A percentile compares a stretch with the other conserved stretches of the same genome.
These are phyloP conservation scores for Elongisporangium undulatum DNA, from an alignment of 352 stramenopile species.

Conservation along the genomic window DNA sequence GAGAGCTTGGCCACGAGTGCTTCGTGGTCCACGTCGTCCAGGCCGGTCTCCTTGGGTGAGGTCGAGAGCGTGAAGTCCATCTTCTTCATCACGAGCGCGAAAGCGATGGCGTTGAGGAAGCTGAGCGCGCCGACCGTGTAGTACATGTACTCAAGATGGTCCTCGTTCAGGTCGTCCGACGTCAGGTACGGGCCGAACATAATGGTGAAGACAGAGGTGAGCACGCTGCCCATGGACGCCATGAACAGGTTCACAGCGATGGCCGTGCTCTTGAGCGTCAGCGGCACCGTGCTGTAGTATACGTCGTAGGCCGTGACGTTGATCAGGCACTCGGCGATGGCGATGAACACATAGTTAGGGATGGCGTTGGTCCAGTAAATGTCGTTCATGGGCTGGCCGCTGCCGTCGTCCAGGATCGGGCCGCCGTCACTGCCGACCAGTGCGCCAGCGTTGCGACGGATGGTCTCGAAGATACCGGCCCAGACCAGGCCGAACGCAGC, in stretches of 20 bases:
- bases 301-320: constrained; percentile 61
- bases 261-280: constrained; percentile 44
- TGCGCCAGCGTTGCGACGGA: constrained; percentile 29
- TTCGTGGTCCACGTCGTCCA: neutral
- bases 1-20: neutral
- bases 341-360: constrained; percentile 57
- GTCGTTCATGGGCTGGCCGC: constrained; percentile 48
- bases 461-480: constrained; percentile 32
- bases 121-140: constrained; percentile 43
- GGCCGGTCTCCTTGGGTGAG: constrained; percentile 6
- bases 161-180: constrained; percentile 44
- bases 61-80: constrained; percentile 47
- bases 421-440: constrained; percentile 21
- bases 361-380: constrained; percentile 46
- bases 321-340: constrained; percentile 50
- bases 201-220: constrained; percentile 44
- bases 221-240: constrained; percentile 38
- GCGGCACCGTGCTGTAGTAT: constrained; percentile 52
- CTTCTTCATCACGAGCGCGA: constrained; percentile 37
- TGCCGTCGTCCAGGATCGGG: constrained; percentile 27
- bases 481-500: constrained; percentile 28
- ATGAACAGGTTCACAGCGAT: constrained; percentile 41
- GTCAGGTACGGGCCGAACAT: constrained; percentile 45
- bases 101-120: constrained; percentile 49
- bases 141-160: constrained; percentile 63